Evolutionary conservation across 495 filamentous ascomycete genomes (phyloP).

Genomic region (Podospora anserina): DNA sequence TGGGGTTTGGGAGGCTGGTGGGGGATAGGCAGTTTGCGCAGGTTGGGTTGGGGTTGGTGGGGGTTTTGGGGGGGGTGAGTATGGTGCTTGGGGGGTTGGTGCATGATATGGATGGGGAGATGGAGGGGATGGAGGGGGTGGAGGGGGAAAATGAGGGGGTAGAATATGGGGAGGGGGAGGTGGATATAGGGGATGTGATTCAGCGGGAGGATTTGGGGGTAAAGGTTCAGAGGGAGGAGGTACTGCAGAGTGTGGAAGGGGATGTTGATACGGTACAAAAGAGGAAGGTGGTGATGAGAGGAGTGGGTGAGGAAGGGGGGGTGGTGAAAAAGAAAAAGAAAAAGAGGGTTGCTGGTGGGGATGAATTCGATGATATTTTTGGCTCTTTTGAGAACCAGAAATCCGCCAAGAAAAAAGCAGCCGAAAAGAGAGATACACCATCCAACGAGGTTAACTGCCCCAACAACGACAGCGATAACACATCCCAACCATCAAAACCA

Average conservation of each 20-base stretch:
- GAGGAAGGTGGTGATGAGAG: slow-evolving; percentile 1
- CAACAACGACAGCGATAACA: too few species aligned
- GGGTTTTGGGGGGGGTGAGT: slow-evolving; percentile 57
- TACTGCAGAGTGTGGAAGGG: not conserved
- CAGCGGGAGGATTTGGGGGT: slow-evolving; percentile 9
- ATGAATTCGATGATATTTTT: slow-evolving; percentile 38
- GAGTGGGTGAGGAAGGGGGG: too few species aligned
- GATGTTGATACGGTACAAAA: slow-evolving; percentile 9
- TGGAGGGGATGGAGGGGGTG: slow-evolving; percentile 8
- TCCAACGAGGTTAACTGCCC: too few species aligned
- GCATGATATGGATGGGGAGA: not conserved
- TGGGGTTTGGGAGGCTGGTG: slow-evolving; percentile 46
- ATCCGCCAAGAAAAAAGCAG: not conserved
- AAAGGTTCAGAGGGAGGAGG: not conserved
- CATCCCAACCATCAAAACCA: not conserved
- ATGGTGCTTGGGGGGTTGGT: slow-evolving; percentile 35
- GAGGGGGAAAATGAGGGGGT: not conserved
- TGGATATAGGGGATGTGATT: slow-evolving; percentile 27
- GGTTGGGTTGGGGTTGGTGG: slow-evolving; percentile 73
- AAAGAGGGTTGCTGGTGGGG: slow-evolving; percentile 19
- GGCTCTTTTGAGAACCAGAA: not conserved
- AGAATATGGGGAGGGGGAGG: not conserved
- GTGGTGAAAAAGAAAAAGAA: too few species aligned
- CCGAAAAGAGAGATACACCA: not conserved
- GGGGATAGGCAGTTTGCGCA: slow-evolving; percentile 72